phyloP scores from a whole-genome alignment of 2,329 filamentous ascomycete species.

The Proliferodiscus dingleyae region DNA sequence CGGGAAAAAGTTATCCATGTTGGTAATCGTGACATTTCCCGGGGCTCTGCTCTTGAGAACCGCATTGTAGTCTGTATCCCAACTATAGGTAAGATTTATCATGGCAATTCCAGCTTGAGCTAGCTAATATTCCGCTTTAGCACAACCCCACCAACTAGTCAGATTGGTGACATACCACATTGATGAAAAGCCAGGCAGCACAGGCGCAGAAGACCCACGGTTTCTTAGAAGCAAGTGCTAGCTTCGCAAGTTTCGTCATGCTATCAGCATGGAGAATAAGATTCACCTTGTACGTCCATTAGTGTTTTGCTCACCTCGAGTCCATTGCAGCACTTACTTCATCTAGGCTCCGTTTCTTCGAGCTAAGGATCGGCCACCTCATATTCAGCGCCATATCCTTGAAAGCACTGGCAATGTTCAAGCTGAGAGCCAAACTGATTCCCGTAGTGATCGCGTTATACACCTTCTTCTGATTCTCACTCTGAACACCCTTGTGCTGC shows the following conservation, averaged over 20 bases:
- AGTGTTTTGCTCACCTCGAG: neutral
- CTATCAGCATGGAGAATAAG: slow-evolving; percentile 31
- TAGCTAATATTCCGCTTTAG: too few species aligned
- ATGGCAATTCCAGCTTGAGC: slow-evolving; percentile 41
- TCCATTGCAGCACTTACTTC: slow-evolving; percentile 33
- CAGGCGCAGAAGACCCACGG: slow-evolving; percentile 28
- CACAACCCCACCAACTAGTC: too few species aligned
- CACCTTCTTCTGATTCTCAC: slow-evolving; percentile 33
- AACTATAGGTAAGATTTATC: slow-evolving; percentile 39
- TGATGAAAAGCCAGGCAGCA: slow-evolving; percentile 30
- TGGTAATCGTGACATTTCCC: slow-evolving; percentile 35
- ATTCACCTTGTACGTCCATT: slow-evolving; percentile 25
- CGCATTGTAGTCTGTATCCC: slow-evolving; percentile 34
- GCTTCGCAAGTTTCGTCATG: slow-evolving; percentile 26
- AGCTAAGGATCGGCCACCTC: slow-evolving; percentile 42
- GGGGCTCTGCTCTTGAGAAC: slow-evolving; percentile 28
- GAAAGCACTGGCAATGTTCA: slow-evolving; percentile 40
- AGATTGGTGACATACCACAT: slow-evolving; percentile 26
- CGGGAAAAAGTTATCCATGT: slow-evolving; percentile 34
- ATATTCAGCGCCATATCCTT: slow-evolving; percentile 41
- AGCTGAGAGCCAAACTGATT: slow-evolving; percentile 38
- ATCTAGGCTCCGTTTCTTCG: slow-evolving; percentile 32
- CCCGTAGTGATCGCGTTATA: slow-evolving; percentile 43
- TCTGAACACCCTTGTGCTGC: slow-evolving; percentile 27
- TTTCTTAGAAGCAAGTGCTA: slow-evolving; percentile 28